Base-by-base conservation (phyloP, 2,329 filamentous ascomycete genomes). In the Neonectria neomacrospora region DNA sequence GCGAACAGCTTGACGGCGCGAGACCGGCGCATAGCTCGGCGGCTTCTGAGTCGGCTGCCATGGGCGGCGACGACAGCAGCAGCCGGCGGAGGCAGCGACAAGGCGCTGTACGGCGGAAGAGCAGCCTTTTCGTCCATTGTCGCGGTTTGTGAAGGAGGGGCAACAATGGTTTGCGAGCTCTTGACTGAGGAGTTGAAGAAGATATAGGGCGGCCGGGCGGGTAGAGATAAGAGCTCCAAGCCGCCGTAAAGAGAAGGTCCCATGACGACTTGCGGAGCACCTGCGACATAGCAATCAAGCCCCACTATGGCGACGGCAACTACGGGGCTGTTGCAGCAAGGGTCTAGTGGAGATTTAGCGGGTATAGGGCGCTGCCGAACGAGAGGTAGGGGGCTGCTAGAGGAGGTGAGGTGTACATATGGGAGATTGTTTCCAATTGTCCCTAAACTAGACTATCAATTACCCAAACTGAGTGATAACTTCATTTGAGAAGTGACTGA, bases 61-160 rank as follows among this genome's bases (percentile, higher is more conserved):
- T 59, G 60, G 32, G 59, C 34, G 9, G 61, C 55, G 28, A 59
- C 34, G 9, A 60, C 57, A 18, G 63, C 47, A 9, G 61, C 54
- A 10, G 61, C 45, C 26, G 71, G 71, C 2, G 75, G 67, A 11
- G 67, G 67, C n/a, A 71, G 69, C 48, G 73, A 72, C 20, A 74
- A 67, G 10, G 76, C 77, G 67, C 77, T 80, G 68, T 85, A 84
- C 4, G 82, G 79, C 61, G 83, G 83, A 47, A 83, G 77, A 14
- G 75, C 75, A 52, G 71, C 76, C 72, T 85, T 83, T 47, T 78
- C 85, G 41, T 74, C 74, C 76, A 77, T 77, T 48, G 30, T 52
- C 18, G 26, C 62, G 54, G 52, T 51, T 41, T 30, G 16, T 11
- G 6, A 12, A 18, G 28, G 44, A 39, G 34, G 28, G 10, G 44